Base-by-base conservation (phyloP, 805 yeast species). In the Hanseniaspora meyeri region DNA sequence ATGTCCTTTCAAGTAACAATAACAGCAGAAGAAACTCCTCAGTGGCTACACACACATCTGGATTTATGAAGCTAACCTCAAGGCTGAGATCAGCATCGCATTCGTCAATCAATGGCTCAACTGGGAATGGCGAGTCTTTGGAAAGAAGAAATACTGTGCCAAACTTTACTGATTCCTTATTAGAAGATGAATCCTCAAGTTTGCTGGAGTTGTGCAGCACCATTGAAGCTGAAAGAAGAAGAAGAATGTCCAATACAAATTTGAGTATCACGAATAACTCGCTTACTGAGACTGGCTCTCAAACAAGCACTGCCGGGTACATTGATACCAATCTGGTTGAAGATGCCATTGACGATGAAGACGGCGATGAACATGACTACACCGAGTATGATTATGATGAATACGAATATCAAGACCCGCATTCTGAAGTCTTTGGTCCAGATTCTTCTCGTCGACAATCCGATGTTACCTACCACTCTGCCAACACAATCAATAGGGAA, bases 321-420 rank as follows among this genome's bases (percentile, higher is more conserved):
- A 12, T 46, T 29, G 62, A 61, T 6, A 55, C 55, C 5, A 40
- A 37, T 2, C 46, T 48, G 1, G 58, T 48, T 20, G 59, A 55
- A 14, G 59, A 49, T 7, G 60, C 54, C 27, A 58, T 56, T 12
- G 62, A 59, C 8, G 62, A 40, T 19, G 43, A 34, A 20, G 49
- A 42, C 7, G 47, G 34, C 8, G 43, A 16, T 42, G 47, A 62
- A 1, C 58, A 59, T 32, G 64, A 58, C 14, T 54, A 47, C 11
- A 36, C 16, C 19, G 24, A 20, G 5, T 20, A 49, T 9, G 43
- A 49, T 11, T 34, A 38, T 40, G 43, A 49, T 32, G 43, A 32
- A 9, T 45, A 29, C 11, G 37, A n/a, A 45, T n/a, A 17, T 14
- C 29, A 45, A 9, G 36, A 48, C 16, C 43, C 19, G 8, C 24